A percentile compares a stretch with the other conserved stretches of the same genome.
These are phyloP conservation scores for Zygoascus ofunaensis DNA, from an alignment of 805 yeast species.

Conservation along the genomic window DNA sequence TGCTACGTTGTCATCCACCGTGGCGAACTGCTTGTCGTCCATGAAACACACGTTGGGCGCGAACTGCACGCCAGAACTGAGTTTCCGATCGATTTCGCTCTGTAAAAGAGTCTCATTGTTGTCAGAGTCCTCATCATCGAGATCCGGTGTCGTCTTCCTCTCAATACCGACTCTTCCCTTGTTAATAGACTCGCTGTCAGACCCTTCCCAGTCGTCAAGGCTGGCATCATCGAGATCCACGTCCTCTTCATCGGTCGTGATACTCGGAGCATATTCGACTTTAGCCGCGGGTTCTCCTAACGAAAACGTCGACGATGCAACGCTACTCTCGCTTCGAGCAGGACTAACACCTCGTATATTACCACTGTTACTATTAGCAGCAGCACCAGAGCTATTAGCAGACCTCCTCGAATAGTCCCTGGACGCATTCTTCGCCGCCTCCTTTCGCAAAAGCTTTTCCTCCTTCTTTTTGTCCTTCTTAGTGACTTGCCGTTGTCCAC, in stretches of 20 bases:
- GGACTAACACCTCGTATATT: constrained; percentile 15
- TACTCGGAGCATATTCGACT: constrained; percentile 7
- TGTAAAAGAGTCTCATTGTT: constrained; percentile 21
- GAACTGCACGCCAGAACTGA: constrained; percentile 17
- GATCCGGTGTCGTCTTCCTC: constrained; percentile 32
- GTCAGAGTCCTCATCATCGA: not conserved
- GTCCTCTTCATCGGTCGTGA: not conserved
- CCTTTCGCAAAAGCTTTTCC: constrained; percentile 21
- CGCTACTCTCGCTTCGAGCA: constrained; percentile 11
- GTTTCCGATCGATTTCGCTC: constrained; percentile 17
- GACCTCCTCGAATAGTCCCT: not conserved
- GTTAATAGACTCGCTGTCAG: constrained; percentile 46
- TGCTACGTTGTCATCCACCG: constrained; percentile 48
- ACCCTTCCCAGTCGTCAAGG: constrained; percentile 56
- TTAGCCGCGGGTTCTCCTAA: constrained; percentile 20
- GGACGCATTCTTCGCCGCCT: constrained; percentile 3
- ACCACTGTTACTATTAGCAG: no score
- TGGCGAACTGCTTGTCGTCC: constrained; percentile 41
- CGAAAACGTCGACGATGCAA: constrained; percentile 18
- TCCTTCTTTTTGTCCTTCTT: constrained; percentile 30
- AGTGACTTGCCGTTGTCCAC: constrained; percentile 27
- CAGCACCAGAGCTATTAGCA: not conserved
- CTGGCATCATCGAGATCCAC: constrained; percentile 48
- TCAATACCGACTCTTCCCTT: constrained; percentile 35
- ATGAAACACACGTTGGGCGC: constrained; percentile 32